These are phyloP conservation scores for Discostella pseudostelligera DNA, from an alignment of 108 stramenopile species.

Conservation along the genomic window DNA sequence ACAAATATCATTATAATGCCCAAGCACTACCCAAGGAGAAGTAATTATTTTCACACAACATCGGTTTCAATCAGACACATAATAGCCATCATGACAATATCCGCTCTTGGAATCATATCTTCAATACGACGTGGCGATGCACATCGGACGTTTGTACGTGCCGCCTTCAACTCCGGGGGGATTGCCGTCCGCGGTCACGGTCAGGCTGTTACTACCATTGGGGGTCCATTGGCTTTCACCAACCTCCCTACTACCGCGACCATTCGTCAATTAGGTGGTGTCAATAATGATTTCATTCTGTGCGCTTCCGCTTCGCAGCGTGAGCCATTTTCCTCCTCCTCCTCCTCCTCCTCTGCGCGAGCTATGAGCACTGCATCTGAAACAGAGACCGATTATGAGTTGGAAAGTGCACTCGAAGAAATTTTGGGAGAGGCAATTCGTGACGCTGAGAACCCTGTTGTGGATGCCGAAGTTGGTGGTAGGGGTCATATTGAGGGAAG, in stretches of 20 bases:
- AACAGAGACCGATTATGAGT: constrained; percentile 48
- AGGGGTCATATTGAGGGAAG: constrained; percentile 32
- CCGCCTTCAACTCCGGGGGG: constrained; percentile 10
- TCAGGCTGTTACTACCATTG: not conserved
- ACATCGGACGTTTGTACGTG: constrained; percentile 7
- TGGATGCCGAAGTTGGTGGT: constrained; percentile 12
- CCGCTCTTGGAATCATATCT: constrained; percentile 5
- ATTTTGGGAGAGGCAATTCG: constrained; percentile 48
- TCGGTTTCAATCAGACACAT: not conserved
- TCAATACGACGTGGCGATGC: not conserved
- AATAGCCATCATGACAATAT: constrained; percentile 17
- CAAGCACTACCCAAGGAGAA: not conserved
- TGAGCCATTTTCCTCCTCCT: not conserved
- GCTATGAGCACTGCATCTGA: constrained; percentile 30
- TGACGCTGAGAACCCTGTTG: constrained; percentile 19
- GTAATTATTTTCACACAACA: not conserved
- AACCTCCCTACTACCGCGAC: no score
- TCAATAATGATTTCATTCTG: not conserved
- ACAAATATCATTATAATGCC: no score
- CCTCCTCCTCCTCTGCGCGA: not conserved
- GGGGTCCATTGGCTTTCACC: no score
- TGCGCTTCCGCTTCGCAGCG: not conserved
- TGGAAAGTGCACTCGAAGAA: constrained; percentile 60
- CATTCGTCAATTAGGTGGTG: constrained; percentile 1
- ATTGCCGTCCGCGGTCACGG: not conserved